Evolutionary conservation across 2,329 filamentous ascomycete genomes (phyloP).

Genomic region (Trichophyton schoenleinii): DNA sequence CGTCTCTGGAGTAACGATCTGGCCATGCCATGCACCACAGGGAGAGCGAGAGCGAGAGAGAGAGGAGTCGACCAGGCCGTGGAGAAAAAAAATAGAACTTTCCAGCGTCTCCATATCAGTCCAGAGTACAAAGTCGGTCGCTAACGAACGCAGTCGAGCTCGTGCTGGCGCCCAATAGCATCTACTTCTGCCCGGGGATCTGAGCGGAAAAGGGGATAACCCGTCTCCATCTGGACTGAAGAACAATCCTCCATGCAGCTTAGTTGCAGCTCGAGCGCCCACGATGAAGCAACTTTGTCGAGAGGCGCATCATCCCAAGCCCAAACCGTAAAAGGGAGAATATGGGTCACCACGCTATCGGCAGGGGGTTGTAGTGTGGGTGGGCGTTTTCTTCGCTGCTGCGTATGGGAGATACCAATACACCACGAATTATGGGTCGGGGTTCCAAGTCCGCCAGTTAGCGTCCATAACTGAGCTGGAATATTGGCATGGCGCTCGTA

Average conservation of each 20-base stretch:
- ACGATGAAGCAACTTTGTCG: background rate
- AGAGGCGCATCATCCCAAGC: background rate
- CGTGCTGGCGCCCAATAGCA: background rate
- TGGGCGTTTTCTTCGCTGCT: background rate
- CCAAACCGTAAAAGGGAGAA: background rate
- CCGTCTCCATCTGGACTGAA: background rate
- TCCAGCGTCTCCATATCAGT: background rate
- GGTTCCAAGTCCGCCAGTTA: background rate
- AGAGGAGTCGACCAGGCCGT: background rate
- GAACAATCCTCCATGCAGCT: background rate
- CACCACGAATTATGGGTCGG: background rate
- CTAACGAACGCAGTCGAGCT: too few relatives aligned
- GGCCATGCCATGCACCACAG: too few relatives aligned
- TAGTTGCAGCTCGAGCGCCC: background rate
- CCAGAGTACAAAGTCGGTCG: too few relatives aligned
- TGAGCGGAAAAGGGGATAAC: background rate
- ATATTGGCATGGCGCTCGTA: background rate
- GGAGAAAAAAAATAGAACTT: background rate
- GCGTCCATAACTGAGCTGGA: background rate
- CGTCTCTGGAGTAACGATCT: background rate
- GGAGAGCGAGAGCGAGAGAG: too few relatives aligned
- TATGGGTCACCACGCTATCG: background rate
- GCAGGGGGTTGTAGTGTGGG: background rate
- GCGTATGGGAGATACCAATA: background rate
- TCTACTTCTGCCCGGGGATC: background rate